Base-by-base conservation (phyloP, 164 flowering plant species). In the Umbilicus rupestris region DNA sequence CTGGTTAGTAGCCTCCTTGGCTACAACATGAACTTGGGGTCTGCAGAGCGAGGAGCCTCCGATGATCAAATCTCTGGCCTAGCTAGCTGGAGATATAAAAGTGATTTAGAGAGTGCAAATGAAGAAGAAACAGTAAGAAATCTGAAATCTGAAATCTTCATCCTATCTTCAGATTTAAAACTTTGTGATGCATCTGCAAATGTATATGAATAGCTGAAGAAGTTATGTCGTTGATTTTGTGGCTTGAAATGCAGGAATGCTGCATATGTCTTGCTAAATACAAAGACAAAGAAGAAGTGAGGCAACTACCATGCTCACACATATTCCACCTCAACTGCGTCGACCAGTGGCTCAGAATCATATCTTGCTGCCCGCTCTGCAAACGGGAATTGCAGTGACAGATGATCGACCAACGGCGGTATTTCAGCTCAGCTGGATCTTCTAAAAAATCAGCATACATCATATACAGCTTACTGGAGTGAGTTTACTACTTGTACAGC, bases 311-410 rank as follows among this genome's bases (percentile, higher is more conserved):
- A 37, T 94, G 98, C 69, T 84, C 83, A 6, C 98, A 94, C 74
- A 71, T 83, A 68, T 90, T 90, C 75, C 98, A 90, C 76, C 85
- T 79, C 11, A 82, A 77, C 69, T 94, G 98, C 72, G 96, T 94
- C 30, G 97, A 94, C 75, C 96, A 94, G 45, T 94, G 98, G 98
- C 95, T 94, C 69, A 75, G 77, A 70, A 94, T 94, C 7, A 79
- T 85, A 65, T 84, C 97, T 42, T 90, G 87, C 62, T 94, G 98
- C 67, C 98, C 98, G 66, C 91, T 94, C 19, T 94, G 97, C 69
- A 90, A 94, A 26, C 59, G 16, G 11, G 3, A 52, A 52, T 52
- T 52, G 59, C 29, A 52, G 14, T 24, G 30, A 49, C 55, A 49
- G 29, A 52, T 11, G 15, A 52, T 52, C 11, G 3, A n/a, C n/a